These are phyloP conservation scores for Xylariales sp. DNA, from an alignment of 2,329 filamentous ascomycete species.

Conservation along the genomic window DNA sequence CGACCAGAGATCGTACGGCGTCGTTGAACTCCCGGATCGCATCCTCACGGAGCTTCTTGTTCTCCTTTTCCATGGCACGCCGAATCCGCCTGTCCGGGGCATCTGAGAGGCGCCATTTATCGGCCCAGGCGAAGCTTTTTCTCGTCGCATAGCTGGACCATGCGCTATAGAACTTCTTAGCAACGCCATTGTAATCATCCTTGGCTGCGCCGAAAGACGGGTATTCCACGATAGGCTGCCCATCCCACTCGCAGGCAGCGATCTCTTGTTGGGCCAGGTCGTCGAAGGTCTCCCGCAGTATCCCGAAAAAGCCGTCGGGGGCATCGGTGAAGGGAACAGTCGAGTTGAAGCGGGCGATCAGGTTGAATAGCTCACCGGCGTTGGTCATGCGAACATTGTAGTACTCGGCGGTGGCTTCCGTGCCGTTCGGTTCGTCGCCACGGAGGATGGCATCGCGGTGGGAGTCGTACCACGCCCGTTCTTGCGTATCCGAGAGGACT, in stretches of 20 bases:
- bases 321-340: constrained; percentile 76
- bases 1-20: constrained; percentile 77
- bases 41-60: constrained; percentile 77
- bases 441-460: constrained; percentile 81
- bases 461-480: constrained; percentile 96
- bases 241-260: constrained; percentile 66
- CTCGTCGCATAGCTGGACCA: constrained; percentile 81
- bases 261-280: constrained; percentile 77
- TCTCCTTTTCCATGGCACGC: constrained; percentile 91
- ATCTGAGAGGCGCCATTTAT: constrained; percentile 76
- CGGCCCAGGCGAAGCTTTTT: constrained; percentile 87
- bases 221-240: constrained; percentile 58
- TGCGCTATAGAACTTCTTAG: constrained; percentile 72
- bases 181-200: constrained; percentile 70
- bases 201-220: constrained; percentile 77
- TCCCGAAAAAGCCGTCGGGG: constrained; percentile 79
- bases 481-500: constrained; percentile 91
- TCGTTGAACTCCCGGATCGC: constrained; percentile 88
- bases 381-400: constrained; percentile 72
- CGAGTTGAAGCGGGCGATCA: constrained; percentile 77
- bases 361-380: constrained; percentile 68
- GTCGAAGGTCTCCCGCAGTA: constrained; percentile 71
- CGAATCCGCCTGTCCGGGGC: constrained; percentile 81
- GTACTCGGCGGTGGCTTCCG: constrained; percentile 51
- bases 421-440: constrained; percentile 51